Base-by-base conservation (phyloP, 352 stramenopile genomes). In the Pythium oligandrum region DNA sequence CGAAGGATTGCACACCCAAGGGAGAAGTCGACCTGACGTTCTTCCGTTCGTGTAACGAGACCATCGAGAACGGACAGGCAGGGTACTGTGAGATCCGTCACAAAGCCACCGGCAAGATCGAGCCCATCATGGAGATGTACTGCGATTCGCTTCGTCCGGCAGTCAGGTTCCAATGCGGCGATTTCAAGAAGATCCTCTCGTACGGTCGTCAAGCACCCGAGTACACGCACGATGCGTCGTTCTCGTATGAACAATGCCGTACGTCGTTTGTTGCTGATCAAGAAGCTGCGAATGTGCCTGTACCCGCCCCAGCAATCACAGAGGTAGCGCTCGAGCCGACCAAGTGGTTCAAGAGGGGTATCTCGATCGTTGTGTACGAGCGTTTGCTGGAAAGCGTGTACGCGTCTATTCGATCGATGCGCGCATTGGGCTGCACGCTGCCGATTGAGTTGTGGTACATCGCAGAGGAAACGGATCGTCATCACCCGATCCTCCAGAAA, bases 371-470 rank as follows among this genome's bases (percentile, higher is more conserved):
- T 17, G 40, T 71, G 10, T 62, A 70, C 39, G 37, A 40, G 4
- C 30, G 36, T 3, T 34, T 67, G n/a, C 47, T 88, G 5, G 53
- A 66, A 2, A 80, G 78, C 44, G 80, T 78, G 8, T 87, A 71
- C 52, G 76, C 69, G 26, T 75, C 66, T 10, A 53, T 90, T 10
- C 63, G 65, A 3, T 71, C 61, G 9, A 51, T 89, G 33, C 54
- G 74, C 1, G 39, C 48, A 4, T 54, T 72, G 44, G 68, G 69
- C 0, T 89, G 72, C 57, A 70, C 40, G 32, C 50, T 93, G 5
- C 78, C 79, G 0, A 61, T 93, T 7, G 82, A 93, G 47, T 53
- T 93, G 33, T 93, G 80, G 74, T 90, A 88, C 61, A 73, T 62
- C 26, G 46, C 63, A 7, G 63, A 59, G 36, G 73, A 86, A 61